Base-by-base conservation (phyloP, 2,329 filamentous ascomycete species). In the Mycosphaerelloides madeirae region DNA sequence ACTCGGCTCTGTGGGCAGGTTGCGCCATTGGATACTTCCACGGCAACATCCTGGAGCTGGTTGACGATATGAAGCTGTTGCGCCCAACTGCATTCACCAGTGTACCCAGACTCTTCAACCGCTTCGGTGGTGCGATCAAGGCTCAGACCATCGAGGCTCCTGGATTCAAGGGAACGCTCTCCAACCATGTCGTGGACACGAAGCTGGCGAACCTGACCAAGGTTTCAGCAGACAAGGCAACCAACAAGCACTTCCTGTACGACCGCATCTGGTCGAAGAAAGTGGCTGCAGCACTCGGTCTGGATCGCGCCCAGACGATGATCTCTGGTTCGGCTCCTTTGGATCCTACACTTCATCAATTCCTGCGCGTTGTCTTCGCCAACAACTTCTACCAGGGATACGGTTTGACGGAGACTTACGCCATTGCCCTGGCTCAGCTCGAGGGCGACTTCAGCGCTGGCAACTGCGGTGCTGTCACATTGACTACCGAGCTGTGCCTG, bases 321-420 rank as follows among this genome's bases (percentile, higher is more conserved):
- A 77, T 95, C 43, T 90, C 85, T 46, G 93, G 93, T 38, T 93
- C 87, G 46, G 91, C 93, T 11, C 91, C 91, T 48, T 79, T 98
- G 32, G 91, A 97, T 58, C 88, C 89, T 0, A 80, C 81, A 19
- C 80, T 97, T 28, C 90, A 97, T 53, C 78, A 87, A 60, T 96
- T 97, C 72, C 78, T 97, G 38, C 85, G 89, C 34, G 81, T 90
- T 31, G 85, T 86, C 22, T 87, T 95, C 52, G 84, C 79, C 48
- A 86, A 84, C 67, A 75, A 81, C 60, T 85, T 97, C 60, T 67
- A 79, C 25, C 91, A 97, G 69, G 93, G 91, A 22, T 98, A 91
- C 65, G 93, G 93, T 38, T 75, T 98, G 65, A 98, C 93, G 1
- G 93, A 98, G 70, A 86, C 89, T 1, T 96, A 95, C 61, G 89